phyloP scores from a whole-genome alignment of 768 basidiomycete species.

The Mycena amicta region DNA sequence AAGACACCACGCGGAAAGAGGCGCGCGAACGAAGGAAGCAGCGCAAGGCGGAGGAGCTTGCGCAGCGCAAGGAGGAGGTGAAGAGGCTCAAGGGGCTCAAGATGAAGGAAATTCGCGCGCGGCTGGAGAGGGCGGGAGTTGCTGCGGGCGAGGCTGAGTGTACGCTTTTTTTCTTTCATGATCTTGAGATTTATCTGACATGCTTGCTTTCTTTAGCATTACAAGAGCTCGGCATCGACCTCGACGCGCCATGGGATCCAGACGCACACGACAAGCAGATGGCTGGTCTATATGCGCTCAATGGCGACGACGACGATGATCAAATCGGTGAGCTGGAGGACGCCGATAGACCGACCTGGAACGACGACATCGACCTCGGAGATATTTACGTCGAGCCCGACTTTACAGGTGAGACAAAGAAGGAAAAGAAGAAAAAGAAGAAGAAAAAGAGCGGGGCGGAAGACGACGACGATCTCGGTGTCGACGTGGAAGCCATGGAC shows the following conservation, averaged over 20 bases:
- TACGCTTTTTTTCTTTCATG: constrained; percentile 11
- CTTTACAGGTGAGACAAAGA: constrained; percentile 43
- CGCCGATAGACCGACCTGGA: constrained; percentile 84
- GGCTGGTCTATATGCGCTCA: constrained; percentile 67
- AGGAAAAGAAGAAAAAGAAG: constrained; percentile 63
- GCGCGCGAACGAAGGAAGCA: constrained; percentile 78
- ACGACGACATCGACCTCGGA: constrained; percentile 85
- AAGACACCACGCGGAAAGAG: constrained; percentile 79
- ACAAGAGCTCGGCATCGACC: constrained; percentile 58
- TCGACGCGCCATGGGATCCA: constrained; percentile 95
- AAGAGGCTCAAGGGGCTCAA: constrained; percentile 82
- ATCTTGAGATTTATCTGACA: background rate
- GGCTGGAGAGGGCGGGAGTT: constrained; percentile 74
- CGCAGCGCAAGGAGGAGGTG: constrained; percentile 78
- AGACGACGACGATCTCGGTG: constrained; percentile 51
- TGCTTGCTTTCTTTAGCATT: constrained; percentile 46
- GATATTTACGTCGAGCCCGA: constrained; percentile 52
- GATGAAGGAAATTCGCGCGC: constrained; percentile 76
- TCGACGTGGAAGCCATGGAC: constrained; percentile 60
- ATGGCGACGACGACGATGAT: constrained; percentile 36
- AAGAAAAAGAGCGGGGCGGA: constrained; percentile 41
- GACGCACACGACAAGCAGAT: constrained; percentile 83
- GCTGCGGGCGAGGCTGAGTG: constrained; percentile 42
- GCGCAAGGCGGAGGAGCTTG: constrained; percentile 77
- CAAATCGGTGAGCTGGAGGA: constrained; percentile 27